Percentiles rank a stretch among this genome's conserved stretches.
phyloP scores from a whole-genome alignment of 306 rosid genomes.

The Rosa persica region DNA sequence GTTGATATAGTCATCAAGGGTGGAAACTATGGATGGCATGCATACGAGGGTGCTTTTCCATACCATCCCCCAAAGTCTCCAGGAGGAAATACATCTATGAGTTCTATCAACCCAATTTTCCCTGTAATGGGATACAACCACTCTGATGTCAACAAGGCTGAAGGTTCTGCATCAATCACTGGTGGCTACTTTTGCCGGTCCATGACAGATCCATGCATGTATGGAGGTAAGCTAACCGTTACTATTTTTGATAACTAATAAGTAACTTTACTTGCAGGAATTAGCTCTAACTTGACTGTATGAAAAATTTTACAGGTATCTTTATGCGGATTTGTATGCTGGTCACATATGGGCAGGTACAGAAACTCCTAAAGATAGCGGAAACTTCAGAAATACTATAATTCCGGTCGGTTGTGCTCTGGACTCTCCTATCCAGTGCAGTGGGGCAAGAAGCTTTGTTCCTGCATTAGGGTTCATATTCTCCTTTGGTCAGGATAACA shows the following conservation, averaged over 20 bases:
- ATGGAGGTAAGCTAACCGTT: conserved; percentile 27
- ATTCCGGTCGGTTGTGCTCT: conserved; percentile 23
- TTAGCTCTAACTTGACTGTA: neutral
- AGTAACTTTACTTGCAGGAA: neutral
- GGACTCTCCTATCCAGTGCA: conserved; percentile 41
- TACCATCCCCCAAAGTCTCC: conserved; percentile 28
- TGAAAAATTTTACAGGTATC: conserved; percentile 27
- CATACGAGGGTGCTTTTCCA: conserved; percentile 30
- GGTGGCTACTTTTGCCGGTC: conserved; percentile 43
- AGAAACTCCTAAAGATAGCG: conserved; percentile 36
- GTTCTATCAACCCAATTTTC: conserved; percentile 26
- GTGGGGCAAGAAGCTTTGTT: conserved; percentile 24
- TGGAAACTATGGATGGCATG: conserved; percentile 42
- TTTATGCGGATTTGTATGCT: conserved; percentile 40
- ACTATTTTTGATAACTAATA: neutral
- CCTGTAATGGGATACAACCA: conserved; percentile 42
- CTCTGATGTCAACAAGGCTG: conserved; percentile 29
- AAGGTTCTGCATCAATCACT: conserved; percentile 32
- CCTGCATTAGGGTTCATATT: conserved; percentile 31
- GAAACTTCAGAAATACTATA: conserved; percentile 28
- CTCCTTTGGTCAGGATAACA: conserved; percentile 42
- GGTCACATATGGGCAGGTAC: conserved; percentile 32
- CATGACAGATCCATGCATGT: conserved; percentile 37
- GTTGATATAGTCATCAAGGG: conserved; percentile 39
- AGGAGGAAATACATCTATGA: conserved; percentile 25